Evolutionary conservation across 2,329 filamentous ascomycete genomes (phyloP).

Genomic region (Pyricularia sp.): DNA sequence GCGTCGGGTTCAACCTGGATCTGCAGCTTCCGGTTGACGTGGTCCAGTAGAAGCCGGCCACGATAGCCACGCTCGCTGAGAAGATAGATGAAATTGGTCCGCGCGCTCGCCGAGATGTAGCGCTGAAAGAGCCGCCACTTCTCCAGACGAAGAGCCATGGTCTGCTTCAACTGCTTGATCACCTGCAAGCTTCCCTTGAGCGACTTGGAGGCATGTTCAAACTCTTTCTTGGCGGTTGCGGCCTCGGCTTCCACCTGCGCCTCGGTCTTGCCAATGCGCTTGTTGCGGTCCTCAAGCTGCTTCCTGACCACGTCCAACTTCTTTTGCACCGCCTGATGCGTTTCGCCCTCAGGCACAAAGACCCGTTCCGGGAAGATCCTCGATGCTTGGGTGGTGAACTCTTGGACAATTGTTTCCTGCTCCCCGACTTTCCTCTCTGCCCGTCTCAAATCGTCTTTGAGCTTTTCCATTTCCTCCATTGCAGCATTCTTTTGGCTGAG

Average conservation of each 20-base stretch:
- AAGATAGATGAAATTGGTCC: slow-evolving; percentile 79
- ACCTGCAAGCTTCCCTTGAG: slow-evolving; percentile 33
- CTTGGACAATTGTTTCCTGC: slow-evolving; percentile 36
- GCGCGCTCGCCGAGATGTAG: slow-evolving; percentile 76
- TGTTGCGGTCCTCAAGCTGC: slow-evolving; percentile 49
- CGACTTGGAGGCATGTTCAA: slow-evolving; percentile 31
- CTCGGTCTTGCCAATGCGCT: slow-evolving; percentile 52
- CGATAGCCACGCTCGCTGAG: slow-evolving; percentile 85
- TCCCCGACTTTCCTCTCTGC: slow-evolving; percentile 38
- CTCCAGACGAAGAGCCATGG: slow-evolving; percentile 58
- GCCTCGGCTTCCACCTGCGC: slow-evolving; percentile 50
- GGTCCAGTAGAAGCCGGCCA: slow-evolving; percentile 71
- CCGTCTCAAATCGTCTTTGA: slow-evolving; percentile 32
- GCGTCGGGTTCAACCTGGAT: slow-evolving; percentile 66
- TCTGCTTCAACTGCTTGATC: slow-evolving; percentile 36
- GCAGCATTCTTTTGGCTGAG: slow-evolving; percentile 55
- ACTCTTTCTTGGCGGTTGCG: slow-evolving; percentile 25
- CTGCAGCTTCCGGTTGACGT: slow-evolving; percentile 63
- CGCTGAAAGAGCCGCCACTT: slow-evolving; percentile 78
- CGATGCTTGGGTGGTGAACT: slow-evolving; percentile 46
- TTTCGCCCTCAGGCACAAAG: slow-evolving; percentile 55
- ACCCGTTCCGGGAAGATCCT: slow-evolving; percentile 46
- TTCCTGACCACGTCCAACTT: slow-evolving; percentile 45
- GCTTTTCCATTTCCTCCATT: slow-evolving; percentile 38
- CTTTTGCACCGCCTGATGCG: slow-evolving; percentile 41